Conservation (phyloP, 75 land plant species). For the Pinus albicaulis region DNA sequence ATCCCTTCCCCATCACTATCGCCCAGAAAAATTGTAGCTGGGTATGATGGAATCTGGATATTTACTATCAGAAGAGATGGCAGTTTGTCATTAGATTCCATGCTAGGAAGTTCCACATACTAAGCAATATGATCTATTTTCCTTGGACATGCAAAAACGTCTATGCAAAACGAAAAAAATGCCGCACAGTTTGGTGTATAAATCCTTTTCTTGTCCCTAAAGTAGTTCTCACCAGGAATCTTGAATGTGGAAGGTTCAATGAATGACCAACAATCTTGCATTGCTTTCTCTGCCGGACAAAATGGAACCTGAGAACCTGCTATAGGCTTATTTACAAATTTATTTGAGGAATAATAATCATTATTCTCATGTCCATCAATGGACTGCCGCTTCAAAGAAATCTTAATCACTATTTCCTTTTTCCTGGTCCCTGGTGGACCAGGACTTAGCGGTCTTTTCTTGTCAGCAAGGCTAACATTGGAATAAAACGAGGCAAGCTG, state of each 20-base stretch:
- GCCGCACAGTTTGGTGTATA: conserved; percentile 56
- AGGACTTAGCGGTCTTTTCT: too few species aligned
- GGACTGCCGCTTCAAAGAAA: too few species aligned
- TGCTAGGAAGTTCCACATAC: conserved; percentile 64
- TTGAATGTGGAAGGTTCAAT: conserved; percentile 67
- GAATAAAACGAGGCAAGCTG: too few species aligned
- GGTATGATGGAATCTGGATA: conserved; percentile 49
- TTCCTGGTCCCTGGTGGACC: too few species aligned
- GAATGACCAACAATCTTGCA: conserved; percentile 59
- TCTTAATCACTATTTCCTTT: too few species aligned
- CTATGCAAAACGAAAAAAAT: conserved; percentile 68
- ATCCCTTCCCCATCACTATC: conserved; percentile 83
- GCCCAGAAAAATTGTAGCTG: conserved; percentile 57
- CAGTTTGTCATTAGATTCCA: conserved; percentile 33
- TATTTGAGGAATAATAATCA: conserved; percentile 21
- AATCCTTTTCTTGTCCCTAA: conserved; percentile 68
- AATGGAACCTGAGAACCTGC: conserved; percentile 75
- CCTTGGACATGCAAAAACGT: conserved; percentile 56
- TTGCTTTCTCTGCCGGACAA: conserved; percentile 52
- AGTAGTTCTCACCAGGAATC: conserved; percentile 55
- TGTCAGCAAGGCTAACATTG: too few species aligned
- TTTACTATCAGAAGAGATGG: conserved; percentile 75
- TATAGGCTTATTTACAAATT: conserved; percentile 52
- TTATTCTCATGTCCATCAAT: too few species aligned
- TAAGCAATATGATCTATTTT: conserved; percentile 81